Percentiles rank a stretch among this genome's conserved stretches.
These are phyloP conservation scores for Epichloe aotearoae DNA, from an alignment of 2,329 filamentous ascomycete genomes.

Conservation along the genomic window DNA sequence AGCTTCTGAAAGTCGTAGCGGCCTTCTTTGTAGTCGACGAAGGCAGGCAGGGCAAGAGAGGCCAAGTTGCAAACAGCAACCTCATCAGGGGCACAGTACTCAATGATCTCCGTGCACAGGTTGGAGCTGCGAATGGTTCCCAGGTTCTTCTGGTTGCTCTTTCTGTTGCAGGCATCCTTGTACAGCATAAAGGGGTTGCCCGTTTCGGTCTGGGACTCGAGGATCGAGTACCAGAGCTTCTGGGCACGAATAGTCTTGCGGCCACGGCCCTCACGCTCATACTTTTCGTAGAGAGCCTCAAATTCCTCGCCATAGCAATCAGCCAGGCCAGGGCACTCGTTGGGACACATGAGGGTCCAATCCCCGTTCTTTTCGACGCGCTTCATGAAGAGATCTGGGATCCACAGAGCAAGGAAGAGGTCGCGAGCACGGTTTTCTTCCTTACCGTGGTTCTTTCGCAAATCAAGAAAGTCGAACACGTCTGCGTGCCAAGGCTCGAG, in stretches of 20 bases:
- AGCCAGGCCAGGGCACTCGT: constrained; percentile 86
- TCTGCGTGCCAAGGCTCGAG: constrained; percentile 98
- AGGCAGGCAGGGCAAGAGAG: constrained; percentile 82
- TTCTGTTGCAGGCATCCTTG: constrained; percentile 96
- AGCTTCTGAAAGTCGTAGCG: constrained; percentile 94
- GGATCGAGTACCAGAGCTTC: constrained; percentile 98
- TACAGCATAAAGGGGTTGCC: constrained; percentile 99
- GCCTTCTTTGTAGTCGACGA: constrained; percentile 72
- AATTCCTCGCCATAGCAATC: constrained; percentile 98
- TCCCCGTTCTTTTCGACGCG: constrained; percentile 92
- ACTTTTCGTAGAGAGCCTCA: constrained; percentile 83
- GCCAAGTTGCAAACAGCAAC: constrained; percentile 97
- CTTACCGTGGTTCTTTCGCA: constrained; percentile 98
- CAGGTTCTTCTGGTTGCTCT: constrained; percentile 99
- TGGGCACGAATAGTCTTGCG: constrained; percentile 90
- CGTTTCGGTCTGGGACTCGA: constrained; percentile 97
- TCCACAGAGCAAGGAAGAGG: constrained; percentile 96
- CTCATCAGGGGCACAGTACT: constrained; percentile 95
- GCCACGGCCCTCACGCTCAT: constrained; percentile 77
- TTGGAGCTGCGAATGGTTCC: constrained; percentile 98
- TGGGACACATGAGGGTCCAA: constrained; percentile 97
- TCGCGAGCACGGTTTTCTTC: constrained; percentile 95
- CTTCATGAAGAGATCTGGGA: constrained; percentile 99
- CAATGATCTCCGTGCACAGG: constrained; percentile 95
- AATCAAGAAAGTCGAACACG: constrained; percentile 92